Conservation (phyloP, 1,139 yeast species). For the Debaryomyces udenii region DNA sequence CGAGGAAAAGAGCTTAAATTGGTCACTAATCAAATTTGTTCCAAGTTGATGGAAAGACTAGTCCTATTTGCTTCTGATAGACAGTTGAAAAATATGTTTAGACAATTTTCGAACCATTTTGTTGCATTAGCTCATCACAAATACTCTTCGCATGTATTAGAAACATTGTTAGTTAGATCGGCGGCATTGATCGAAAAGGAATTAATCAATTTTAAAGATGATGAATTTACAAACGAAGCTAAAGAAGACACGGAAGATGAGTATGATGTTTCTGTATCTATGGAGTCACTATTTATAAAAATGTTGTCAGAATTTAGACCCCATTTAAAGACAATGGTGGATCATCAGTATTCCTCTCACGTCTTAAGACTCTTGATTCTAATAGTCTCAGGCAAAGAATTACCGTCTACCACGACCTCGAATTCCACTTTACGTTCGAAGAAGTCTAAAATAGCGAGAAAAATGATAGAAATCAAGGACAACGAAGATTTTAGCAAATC, state of each 20-base stretch:
- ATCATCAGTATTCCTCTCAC: slow-evolving; percentile 86
- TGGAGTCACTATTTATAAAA: slow-evolving; percentile 65
- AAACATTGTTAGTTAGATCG: slow-evolving; percentile 75
- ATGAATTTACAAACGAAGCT: slow-evolving; percentile 35
- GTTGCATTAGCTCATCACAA: slow-evolving; percentile 81
- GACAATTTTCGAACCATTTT: slow-evolving; percentile 70
- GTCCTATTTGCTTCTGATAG: slow-evolving; percentile 65
- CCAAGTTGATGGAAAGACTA: slow-evolving; percentile 87
- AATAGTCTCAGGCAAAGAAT: slow-evolving; percentile 73
- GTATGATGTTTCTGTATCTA: slow-evolving; percentile 47
- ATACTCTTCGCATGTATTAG: slow-evolving; percentile 92
- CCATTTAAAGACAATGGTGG: slow-evolving; percentile 58
- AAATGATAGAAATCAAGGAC: slow-evolving; percentile 87
- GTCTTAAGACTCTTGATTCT: slow-evolving; percentile 73
- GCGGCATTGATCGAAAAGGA: slow-evolving; percentile 82
- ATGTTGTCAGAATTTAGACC: slow-evolving; percentile 73
- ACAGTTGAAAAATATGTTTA: slow-evolving; percentile 68
- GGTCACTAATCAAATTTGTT: slow-evolving; percentile 92
- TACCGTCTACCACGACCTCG: slow-evolving; percentile 75
- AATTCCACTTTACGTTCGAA: slow-evolving; percentile 83
- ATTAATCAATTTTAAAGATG: slow-evolving; percentile 26
- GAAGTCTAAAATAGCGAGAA: slow-evolving; percentile 86
- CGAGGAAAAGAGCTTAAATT: slow-evolving; percentile 88
- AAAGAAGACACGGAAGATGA: slow-evolving; percentile 36
- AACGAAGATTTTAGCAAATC: slow-evolving; percentile 66